Conservation (phyloP, 2,329 filamentous ascomycete species). For the Colletotrichum musicola region DNA sequence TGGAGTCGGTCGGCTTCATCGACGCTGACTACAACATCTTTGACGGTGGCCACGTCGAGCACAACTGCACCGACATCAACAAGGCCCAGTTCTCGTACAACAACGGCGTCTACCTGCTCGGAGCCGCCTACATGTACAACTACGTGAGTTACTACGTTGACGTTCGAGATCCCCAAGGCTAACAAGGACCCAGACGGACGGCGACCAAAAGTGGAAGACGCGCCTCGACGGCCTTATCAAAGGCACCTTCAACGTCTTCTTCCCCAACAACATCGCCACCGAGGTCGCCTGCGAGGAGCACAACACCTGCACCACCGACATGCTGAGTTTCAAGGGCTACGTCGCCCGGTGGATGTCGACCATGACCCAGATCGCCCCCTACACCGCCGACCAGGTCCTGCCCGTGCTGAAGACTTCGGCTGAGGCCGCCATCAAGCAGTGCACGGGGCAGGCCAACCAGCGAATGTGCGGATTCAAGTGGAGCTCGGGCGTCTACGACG, state of each 20-base stretch:
- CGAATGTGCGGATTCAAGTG: slow-evolving; percentile 68
- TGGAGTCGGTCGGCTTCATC: slow-evolving; percentile 67
- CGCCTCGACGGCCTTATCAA: slow-evolving; percentile 58
- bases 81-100: slow-evolving; percentile 72
- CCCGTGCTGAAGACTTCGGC: slow-evolving; percentile 66
- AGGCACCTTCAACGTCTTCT: slow-evolving; percentile 60
- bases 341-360: slow-evolving; percentile 69
- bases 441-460: slow-evolving; percentile 62
- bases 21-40: slow-evolving; percentile 71
- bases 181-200: slow-evolving; percentile 55
- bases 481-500: slow-evolving; percentile 64
- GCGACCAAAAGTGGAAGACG: slow-evolving; percentile 63
- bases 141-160: slow-evolving; percentile 50
- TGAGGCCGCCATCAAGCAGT: slow-evolving; percentile 66
- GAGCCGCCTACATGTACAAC: slow-evolving; percentile 75
- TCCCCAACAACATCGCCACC: slow-evolving; percentile 67
- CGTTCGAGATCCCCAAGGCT: background rate
- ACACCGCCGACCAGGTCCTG: slow-evolving; percentile 62
- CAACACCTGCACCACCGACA: slow-evolving; percentile 71
- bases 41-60: slow-evolving; percentile 66
- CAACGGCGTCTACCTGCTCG: slow-evolving; percentile 68
- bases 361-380: slow-evolving; percentile 67
- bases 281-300: slow-evolving; percentile 72
- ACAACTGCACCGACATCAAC: slow-evolving; percentile 68
- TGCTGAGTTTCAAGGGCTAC: slow-evolving; percentile 73